Base-by-base conservation (phyloP, 106 monocot species). In the Alisma plantagoaquatica region DNA sequence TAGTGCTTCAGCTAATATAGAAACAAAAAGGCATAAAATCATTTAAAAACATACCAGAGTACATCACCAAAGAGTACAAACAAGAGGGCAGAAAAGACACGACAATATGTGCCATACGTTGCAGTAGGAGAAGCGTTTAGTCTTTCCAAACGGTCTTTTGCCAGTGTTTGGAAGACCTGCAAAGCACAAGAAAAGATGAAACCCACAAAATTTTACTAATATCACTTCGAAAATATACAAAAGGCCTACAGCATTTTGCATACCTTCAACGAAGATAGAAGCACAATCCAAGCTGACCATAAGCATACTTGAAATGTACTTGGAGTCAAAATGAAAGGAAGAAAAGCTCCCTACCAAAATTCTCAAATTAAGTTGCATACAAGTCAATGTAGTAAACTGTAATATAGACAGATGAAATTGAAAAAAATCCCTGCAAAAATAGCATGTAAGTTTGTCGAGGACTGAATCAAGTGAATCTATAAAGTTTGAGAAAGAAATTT, bases 331-430 rank as follows among this genome's bases (percentile, higher is more conserved):
- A 98, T 75, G 69, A 98, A 73, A 33, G 83, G 84, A 69, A 98
- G 84, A 53, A 89, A 81, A 55, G 68, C 73, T 60, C 96, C 96
- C 96, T 98, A n/a, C n/a, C n/a, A n/a, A n/a, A n/a, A n/a, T n/a
- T n/a, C n/a, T n/a, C n/a, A n/a, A n/a, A n/a, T n/a, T n/a, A n/a
- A n/a, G n/a, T n/a, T n/a, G n/a, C n/a, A n/a, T n/a, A n/a, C n/a
- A n/a, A n/a, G n/a, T n/a, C n/a, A n/a, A n/a, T n/a, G n/a, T n/a
- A n/a, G n/a, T n/a, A n/a, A n/a, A n/a, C n/a, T n/a, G n/a, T n/a
- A n/a, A n/a, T n/a, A n/a, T n/a, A n/a, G n/a, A n/a, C n/a, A n/a
- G n/a, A n/a, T n/a, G n/a, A n/a, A n/a, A n/a, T n/a, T n/a, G n/a
- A n/a, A n/a, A n/a, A n/a, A n/a, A n/a, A n/a, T n/a, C n/a, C n/a